Conservation (phyloP, 352 stramenopile species). For the Aphanomyces stellatus region DNA sequence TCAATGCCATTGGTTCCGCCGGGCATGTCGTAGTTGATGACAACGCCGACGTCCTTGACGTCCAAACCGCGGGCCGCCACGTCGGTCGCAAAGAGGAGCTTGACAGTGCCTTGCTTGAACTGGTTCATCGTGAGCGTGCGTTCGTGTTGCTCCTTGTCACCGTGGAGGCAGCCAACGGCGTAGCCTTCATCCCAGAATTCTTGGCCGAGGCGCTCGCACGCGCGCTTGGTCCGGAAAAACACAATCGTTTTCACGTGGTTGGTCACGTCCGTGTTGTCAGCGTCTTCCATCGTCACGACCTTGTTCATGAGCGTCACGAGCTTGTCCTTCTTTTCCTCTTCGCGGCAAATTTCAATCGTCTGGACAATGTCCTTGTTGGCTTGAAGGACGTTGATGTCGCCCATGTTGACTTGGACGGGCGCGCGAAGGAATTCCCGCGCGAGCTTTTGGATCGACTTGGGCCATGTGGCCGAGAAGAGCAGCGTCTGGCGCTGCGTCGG, state of each 20-base stretch:
- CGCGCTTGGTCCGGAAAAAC: conserved; percentile 89
- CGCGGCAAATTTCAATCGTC: conserved; percentile 56
- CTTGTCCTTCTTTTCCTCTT: conserved; percentile 89
- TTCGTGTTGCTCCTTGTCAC: conserved; percentile 88
- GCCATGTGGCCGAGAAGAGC: conserved; percentile 95
- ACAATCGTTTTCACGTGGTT: conserved; percentile 93
- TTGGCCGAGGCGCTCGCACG: conserved; percentile 82
- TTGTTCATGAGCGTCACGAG: conserved; percentile 94
- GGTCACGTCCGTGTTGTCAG: conserved; percentile 54
- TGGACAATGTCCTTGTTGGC: conserved; percentile 87
- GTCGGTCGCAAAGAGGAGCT: conserved; percentile 92
- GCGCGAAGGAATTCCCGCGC: conserved; percentile 75
- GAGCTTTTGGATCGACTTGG: conserved; percentile 78
- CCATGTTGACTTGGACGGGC: conserved; percentile 90
- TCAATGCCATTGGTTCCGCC: conserved; percentile 74
- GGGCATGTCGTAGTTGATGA: conserved; percentile 93
- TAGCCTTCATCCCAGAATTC: conserved; percentile 75
- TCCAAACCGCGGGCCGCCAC: conserved; percentile 92
- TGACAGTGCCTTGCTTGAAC: conserved; percentile 80
- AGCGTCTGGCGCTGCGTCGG: conserved; percentile 91
- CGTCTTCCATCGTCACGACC: conserved; percentile 60
- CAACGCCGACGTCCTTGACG: conserved; percentile 90
- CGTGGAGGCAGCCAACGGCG: conserved; percentile 94
- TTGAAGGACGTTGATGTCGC: conserved; percentile 86
- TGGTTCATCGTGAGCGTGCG: conserved; percentile 80